Evolutionary conservation across 768 basidiomycete genomes (phyloP).

Genomic region (Neoboletus brunneissimus): DNA sequence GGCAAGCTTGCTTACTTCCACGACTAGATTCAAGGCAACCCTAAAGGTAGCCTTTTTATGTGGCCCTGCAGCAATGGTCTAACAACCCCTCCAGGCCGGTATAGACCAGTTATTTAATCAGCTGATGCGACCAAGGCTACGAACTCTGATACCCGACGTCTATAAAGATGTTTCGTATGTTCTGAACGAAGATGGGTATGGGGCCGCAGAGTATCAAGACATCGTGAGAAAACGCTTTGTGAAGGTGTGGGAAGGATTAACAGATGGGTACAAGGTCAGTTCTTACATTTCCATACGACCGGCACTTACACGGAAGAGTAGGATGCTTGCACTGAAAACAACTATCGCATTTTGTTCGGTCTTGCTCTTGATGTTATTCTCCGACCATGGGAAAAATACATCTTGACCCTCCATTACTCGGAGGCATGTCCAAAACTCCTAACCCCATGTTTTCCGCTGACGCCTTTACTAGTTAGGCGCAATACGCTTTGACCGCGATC

Average conservation of each 20-base stretch:
- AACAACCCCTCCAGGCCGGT: slow-evolving; percentile 51
- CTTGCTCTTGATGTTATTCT: slow-evolving; percentile 84
- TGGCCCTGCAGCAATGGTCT: neutral
- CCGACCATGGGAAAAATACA: slow-evolving; percentile 93
- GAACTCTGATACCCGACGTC: slow-evolving; percentile 79
- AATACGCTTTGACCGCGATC: slow-evolving; percentile 90
- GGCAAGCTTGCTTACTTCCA: slow-evolving; percentile 49
- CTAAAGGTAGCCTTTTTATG: slow-evolving; percentile 57
- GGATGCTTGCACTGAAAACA: slow-evolving; percentile 85
- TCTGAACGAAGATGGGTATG: slow-evolving; percentile 85
- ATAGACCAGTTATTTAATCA: slow-evolving; percentile 97
- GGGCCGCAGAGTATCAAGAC: slow-evolving; percentile 82
- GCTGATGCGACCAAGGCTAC: slow-evolving; percentile 80
- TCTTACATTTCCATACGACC: neutral
- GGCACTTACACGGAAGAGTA: slow-evolving; percentile 29
- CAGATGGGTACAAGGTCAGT: slow-evolving; percentile 83
- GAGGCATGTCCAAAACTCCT: slow-evolving; percentile 53
- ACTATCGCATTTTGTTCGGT: slow-evolving; percentile 83
- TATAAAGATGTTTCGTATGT: slow-evolving; percentile 89
- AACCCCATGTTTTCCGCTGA: neutral
- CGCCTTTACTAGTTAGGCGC: slow-evolving; percentile 72
- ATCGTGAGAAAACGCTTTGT: slow-evolving; percentile 86
- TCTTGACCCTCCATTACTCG: slow-evolving; percentile 77
- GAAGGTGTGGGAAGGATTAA: slow-evolving; percentile 80
- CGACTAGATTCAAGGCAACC: slow-evolving; percentile 64